Evolutionary conservation across 164 flowering plant genomes (phyloP).

Genomic region (grape (Vitis vinifera)): DNA sequence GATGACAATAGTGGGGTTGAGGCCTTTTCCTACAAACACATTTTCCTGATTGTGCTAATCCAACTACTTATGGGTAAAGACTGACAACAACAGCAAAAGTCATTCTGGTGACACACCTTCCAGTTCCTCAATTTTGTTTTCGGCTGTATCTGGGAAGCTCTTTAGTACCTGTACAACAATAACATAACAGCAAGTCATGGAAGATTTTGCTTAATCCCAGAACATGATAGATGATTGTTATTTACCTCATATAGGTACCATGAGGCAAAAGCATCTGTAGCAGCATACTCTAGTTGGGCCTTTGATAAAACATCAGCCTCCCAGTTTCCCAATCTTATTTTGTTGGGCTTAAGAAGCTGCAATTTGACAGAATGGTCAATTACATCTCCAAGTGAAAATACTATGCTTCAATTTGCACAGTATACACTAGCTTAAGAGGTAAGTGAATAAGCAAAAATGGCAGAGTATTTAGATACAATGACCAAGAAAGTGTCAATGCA

Average conservation of each 20-base stretch:
- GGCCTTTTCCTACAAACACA: too few relatives aligned
- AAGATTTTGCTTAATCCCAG: neutral
- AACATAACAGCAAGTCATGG: neutral
- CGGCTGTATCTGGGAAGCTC: slow-evolving; percentile 41
- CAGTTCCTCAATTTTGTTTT: slow-evolving; percentile 12
- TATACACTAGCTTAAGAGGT: too few relatives aligned
- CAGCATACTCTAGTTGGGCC: slow-evolving; percentile 69
- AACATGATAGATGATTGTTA: neutral
- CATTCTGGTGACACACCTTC: neutral
- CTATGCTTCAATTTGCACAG: too few relatives aligned
- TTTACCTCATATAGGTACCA: slow-evolving; percentile 73
- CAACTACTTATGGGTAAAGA: too few relatives aligned
- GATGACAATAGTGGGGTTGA: too few relatives aligned
- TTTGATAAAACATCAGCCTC: slow-evolving; percentile 54
- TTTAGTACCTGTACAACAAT: slow-evolving; percentile 38
- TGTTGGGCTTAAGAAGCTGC: slow-evolving; percentile 66
- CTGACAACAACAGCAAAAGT: too few relatives aligned
- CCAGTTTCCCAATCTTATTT: slow-evolving; percentile 76
- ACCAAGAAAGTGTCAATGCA: neutral
- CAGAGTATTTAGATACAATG: too few relatives aligned
- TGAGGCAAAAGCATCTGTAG: slow-evolving; percentile 84
- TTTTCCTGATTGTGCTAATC: too few relatives aligned
- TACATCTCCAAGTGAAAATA: neutral
- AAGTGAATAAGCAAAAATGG: too few relatives aligned
- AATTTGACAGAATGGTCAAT: neutral